phyloP scores from a whole-genome alignment of 768 basidiomycete genomes.

The Macrolepiota fuliginosa region DNA sequence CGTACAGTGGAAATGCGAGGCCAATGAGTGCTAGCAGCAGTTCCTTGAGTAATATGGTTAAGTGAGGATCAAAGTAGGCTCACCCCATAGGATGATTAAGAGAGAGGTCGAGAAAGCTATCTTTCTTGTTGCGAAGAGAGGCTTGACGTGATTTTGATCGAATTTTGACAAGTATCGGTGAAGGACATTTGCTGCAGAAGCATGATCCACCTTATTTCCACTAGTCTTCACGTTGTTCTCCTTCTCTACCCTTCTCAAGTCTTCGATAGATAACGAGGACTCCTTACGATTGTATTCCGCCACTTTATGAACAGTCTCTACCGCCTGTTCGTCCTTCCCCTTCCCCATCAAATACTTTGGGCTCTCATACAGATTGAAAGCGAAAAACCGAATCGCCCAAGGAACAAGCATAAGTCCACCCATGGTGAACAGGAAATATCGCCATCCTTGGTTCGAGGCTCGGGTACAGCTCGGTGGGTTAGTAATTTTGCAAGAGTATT shows the following conservation, averaged over 20 bases:
- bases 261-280: constrained; percentile 45
- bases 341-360: constrained; percentile 76
- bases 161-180: constrained; percentile 34
- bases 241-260: constrained; percentile 29
- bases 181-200: constrained; percentile 11
- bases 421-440: constrained; percentile 72
- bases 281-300: constrained; percentile 59
- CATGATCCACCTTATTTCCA: constrained; percentile 12
- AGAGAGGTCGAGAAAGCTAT: constrained; percentile 66
- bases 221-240: neutral
- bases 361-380: constrained; percentile 69
- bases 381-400: constrained; percentile 46
- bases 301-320: constrained; percentile 58
- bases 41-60: neutral
- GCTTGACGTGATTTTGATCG: constrained; percentile 43
- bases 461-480: constrained; percentile 35
- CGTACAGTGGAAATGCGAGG: constrained; percentile 51
- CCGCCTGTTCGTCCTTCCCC: constrained; percentile 61
- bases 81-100: constrained; percentile 53
- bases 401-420: constrained; percentile 68
- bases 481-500: constrained; percentile 55
- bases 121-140: constrained; percentile 60
- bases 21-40: constrained; percentile 60
- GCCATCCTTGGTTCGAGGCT: constrained; percentile 66
- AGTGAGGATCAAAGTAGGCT: constrained; percentile 6